Evolutionary conservation across 2,329 filamentous ascomycete genomes (phyloP).

Genomic region (Paraphoma sp.): DNA sequence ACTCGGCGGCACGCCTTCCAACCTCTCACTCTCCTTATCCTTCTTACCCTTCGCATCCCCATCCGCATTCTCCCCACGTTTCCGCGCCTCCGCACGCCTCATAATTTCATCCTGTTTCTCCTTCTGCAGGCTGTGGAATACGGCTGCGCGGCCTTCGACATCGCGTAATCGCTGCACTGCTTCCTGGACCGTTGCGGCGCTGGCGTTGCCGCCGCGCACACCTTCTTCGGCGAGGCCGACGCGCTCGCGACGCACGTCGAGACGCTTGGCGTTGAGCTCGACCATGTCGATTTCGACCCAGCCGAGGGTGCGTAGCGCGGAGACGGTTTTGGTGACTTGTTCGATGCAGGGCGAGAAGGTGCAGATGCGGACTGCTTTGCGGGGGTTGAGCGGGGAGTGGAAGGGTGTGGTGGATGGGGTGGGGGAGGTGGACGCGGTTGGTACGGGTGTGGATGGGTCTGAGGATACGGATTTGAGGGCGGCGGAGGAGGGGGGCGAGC

Average conservation of each 20-base stretch:
- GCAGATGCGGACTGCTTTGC: slow-evolving; percentile 79
- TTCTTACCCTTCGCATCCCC: slow-evolving; percentile 18
- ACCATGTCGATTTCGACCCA: slow-evolving; percentile 96
- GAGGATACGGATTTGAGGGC: slow-evolving; percentile 34
- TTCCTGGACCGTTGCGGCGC: slow-evolving; percentile 78
- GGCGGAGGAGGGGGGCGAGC: slow-evolving; percentile 49
- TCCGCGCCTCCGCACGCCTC: slow-evolving; percentile 45
- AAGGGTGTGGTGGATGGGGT: slow-evolving; percentile 27
- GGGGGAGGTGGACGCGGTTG: slow-evolving; percentile 11
- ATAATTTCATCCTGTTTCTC: slow-evolving; percentile 54
- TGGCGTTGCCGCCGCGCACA: slow-evolving; percentile 69
- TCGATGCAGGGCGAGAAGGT: slow-evolving; percentile 98
- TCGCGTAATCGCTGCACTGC: slow-evolving; percentile 75
- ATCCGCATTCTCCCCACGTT: slow-evolving; percentile 34
- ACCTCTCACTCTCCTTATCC: slow-evolving; percentile 28
- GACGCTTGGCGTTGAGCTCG: slow-evolving; percentile 78
- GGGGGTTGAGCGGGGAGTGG: slow-evolving; percentile 69
- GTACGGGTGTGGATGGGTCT: slow-evolving; percentile 52
- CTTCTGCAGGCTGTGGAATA: slow-evolving; percentile 62
- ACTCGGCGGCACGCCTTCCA: slow-evolving; percentile 30
- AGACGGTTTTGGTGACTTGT: slow-evolving; percentile 87
- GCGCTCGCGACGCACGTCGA: slow-evolving; percentile 83
- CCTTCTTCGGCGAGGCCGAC: slow-evolving; percentile 75
- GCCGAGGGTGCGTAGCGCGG: slow-evolving; percentile 77
- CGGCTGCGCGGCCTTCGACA: slow-evolving; percentile 72